Evolutionary conservation across 179 eudicot species (phyloP).

Genomic region (Silene coronaria): DNA sequence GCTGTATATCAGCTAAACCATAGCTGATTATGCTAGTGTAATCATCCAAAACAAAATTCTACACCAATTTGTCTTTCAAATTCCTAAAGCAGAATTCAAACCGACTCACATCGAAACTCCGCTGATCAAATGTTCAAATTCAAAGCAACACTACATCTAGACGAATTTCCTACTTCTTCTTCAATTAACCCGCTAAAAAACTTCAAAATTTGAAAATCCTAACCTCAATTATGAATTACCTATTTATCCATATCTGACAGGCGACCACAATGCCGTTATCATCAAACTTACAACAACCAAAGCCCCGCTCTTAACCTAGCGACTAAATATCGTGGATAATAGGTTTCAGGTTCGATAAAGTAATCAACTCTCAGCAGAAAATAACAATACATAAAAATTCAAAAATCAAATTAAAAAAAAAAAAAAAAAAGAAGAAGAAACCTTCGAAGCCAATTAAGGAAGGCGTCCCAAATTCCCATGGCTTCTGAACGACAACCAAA

Average conservation of each 20-base stretch:
- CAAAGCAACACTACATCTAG: neutral
- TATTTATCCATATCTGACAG: neutral
- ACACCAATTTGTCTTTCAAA: neutral
- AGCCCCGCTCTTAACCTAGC: too few relatives aligned
- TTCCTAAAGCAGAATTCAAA: neutral
- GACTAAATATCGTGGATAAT: neutral
- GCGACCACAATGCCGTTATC: neutral
- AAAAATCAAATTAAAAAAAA: neutral
- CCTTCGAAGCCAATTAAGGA: slow-evolving; percentile 99
- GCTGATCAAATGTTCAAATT: neutral
- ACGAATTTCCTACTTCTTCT: neutral
- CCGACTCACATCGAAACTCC: neutral
- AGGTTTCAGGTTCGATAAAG: neutral
- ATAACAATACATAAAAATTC: neutral
- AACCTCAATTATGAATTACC: neutral
- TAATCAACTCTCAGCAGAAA: slow-evolving; percentile 5
- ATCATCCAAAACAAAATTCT: neutral
- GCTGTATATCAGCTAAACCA: neutral
- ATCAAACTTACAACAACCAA: neutral
- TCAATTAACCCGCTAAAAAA: neutral
- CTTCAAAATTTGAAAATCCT: neutral
- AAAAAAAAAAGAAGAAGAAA: slow-evolving; percentile 16
- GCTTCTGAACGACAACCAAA: neutral
- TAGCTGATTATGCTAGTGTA: neutral
- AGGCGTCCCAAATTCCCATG: slow-evolving; percentile 93